Conservation (phyloP, 768 basidiomycete genomes). For the Mycena filopes region DNA sequence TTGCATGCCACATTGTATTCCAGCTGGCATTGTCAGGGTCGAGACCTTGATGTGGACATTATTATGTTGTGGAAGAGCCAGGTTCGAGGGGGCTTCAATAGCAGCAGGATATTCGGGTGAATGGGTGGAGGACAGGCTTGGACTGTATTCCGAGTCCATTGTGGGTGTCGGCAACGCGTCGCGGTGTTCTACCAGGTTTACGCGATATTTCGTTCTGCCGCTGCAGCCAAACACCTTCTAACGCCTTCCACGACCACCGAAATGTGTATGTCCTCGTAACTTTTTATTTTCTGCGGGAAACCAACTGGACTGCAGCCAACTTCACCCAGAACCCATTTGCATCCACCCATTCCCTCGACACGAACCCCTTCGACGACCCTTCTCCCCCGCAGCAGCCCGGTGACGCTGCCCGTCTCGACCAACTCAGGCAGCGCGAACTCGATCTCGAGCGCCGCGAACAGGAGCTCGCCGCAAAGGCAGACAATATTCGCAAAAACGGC, state of each 20-base stretch:
- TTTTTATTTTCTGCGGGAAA: background rate
- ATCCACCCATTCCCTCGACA: constrained; percentile 84
- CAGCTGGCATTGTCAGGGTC: no score
- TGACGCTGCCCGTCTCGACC: constrained; percentile 62
- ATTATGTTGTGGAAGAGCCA: no score
- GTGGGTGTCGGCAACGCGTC: no score
- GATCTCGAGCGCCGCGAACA: constrained; percentile 85
- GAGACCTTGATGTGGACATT: no score
- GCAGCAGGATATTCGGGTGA: no score
- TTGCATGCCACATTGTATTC: no score
- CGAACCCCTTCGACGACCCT: constrained; percentile 93
- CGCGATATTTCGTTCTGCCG: background rate
- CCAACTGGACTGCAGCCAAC: constrained; percentile 37
- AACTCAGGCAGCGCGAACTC: constrained; percentile 80
- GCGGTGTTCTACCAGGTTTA: no score
- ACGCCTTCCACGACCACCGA: constrained; percentile 24
- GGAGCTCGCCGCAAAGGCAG: constrained; percentile 75
- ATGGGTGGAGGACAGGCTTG: no score
- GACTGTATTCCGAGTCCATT: no score
- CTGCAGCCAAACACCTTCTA: background rate
- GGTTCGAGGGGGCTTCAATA: no score
- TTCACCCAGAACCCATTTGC: constrained; percentile 83
- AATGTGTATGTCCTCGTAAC: background rate
- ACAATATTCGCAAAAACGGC: constrained; percentile 77
- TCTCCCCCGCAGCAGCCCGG: constrained; percentile 48